These are phyloP conservation scores for Casuarina equisetifolia DNA, from an alignment of 306 rosid genomes.

Conservation along the genomic window DNA sequence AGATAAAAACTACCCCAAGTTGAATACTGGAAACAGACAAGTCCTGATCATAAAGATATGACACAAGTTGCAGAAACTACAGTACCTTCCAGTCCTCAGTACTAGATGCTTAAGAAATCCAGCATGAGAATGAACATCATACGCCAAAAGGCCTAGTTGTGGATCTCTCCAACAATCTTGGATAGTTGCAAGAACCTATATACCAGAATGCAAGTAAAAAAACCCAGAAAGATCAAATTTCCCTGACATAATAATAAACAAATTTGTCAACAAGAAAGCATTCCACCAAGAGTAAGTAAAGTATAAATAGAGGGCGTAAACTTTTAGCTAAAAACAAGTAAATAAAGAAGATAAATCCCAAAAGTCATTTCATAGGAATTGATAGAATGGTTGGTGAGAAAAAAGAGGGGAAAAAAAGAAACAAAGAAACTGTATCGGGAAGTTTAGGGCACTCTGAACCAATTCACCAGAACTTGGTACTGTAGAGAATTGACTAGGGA, in stretches of 20 bases:
- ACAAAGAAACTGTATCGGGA: background rate
- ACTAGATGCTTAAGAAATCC: slow-evolving; percentile 96
- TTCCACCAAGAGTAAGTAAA: background rate
- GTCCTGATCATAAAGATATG: background rate
- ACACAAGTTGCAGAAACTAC: slow-evolving; percentile 8
- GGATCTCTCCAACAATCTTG: slow-evolving; percentile 94
- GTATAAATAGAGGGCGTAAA: background rate
- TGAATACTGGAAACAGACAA: slow-evolving; percentile 3
- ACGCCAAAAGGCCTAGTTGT: slow-evolving; percentile 75
- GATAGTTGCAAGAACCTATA: slow-evolving; percentile 78
- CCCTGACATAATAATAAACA: background rate
- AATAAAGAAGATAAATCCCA: background rate
- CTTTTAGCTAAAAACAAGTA: background rate
- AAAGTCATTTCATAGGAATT: background rate
- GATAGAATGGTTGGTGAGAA: background rate
- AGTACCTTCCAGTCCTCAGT: slow-evolving; percentile 94
- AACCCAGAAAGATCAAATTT: background rate
- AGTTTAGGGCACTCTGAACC: background rate
- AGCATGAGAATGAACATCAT: slow-evolving; percentile 65
- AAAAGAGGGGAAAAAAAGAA: background rate
- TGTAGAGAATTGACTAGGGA: background rate
- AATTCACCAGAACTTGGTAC: background rate
- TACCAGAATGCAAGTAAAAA: slow-evolving; percentile 33
- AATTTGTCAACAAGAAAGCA: background rate
- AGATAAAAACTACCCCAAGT: slow-evolving; percentile 17